These are phyloP conservation scores for Trichothecium sympodiale DNA, from an alignment of 2,329 filamentous ascomycete species.

Conservation along the genomic window DNA sequence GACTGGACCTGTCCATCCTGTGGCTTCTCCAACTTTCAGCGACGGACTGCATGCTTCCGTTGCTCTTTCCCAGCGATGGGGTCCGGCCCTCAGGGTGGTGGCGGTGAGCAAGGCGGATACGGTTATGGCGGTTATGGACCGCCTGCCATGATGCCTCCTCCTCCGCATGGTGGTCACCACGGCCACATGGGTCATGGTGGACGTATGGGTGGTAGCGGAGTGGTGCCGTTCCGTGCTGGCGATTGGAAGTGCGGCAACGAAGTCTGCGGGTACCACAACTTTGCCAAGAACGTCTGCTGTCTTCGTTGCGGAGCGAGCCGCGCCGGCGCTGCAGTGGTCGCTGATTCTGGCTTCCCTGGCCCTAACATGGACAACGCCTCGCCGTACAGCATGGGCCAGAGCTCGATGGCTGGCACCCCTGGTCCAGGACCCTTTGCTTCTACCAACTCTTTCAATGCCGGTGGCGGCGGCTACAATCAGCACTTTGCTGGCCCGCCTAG, in stretches of 20 bases:
- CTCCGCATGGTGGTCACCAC: constrained; percentile 47
- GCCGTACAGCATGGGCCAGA: constrained; percentile 75
- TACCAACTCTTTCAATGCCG: constrained; percentile 56
- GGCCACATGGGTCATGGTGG: constrained; percentile 44
- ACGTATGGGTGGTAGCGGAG: constrained; percentile 70
- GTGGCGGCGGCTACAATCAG: constrained; percentile 52
- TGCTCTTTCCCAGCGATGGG: constrained; percentile 97
- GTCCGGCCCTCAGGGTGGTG: constrained; percentile 54
- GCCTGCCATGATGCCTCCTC: constrained; percentile 69
- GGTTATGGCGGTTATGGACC: constrained; percentile 52
- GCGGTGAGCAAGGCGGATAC: constrained; percentile 41
- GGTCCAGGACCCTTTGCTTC: constrained; percentile 68
- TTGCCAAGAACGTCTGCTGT: constrained; percentile 98
- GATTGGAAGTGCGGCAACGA: constrained; percentile 99
- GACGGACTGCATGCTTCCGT: constrained; percentile 94
- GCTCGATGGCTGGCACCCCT: constrained; percentile 74
- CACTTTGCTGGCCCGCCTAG: constrained; percentile 82
- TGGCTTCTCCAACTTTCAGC: constrained; percentile 98
- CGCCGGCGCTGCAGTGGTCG: constrained; percentile 85
- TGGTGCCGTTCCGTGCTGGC: constrained; percentile 93
- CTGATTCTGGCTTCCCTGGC: constrained; percentile 83
- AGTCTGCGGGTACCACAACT: constrained; percentile 97
- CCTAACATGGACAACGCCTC: constrained; percentile 65
- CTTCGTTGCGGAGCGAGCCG: constrained; percentile 91
- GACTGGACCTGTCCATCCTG: constrained; percentile 99